Conservation (phyloP, 2,329 filamentous ascomycete genomes). For the Diaporthe ampelina region DNA sequence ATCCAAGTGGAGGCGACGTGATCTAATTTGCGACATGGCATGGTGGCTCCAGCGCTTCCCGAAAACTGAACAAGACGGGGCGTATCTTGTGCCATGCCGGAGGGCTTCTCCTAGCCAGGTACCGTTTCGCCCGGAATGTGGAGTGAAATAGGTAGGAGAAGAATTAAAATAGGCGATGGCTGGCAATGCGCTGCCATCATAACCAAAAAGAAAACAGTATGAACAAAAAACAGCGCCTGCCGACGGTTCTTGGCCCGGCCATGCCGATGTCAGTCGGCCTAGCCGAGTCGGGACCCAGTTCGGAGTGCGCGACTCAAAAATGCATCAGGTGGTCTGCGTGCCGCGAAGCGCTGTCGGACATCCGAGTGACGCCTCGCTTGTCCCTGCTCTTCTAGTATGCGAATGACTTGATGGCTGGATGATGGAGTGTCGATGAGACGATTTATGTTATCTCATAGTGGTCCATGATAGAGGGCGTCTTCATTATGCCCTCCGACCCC, state of each 20-base stretch:
- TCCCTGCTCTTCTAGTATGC: slow-evolving; percentile 23
- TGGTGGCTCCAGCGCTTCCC: slow-evolving; percentile 15
- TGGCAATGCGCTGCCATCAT: slow-evolving; percentile 1
- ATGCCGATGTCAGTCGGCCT: not conserved
- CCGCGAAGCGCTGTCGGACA: slow-evolving; percentile 20
- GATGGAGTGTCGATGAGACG: not conserved
- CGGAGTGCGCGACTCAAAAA: slow-evolving; percentile 29
- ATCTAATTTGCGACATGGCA: slow-evolving; percentile 6
- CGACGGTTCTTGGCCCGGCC: slow-evolving; percentile 16
- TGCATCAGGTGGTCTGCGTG: slow-evolving; percentile 30
- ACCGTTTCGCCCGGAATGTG: slow-evolving; percentile 22
- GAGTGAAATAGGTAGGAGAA: slow-evolving; percentile 10
- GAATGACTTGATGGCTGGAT: slow-evolving; percentile 15
- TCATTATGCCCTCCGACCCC: slow-evolving; percentile 31
- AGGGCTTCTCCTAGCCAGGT: slow-evolving; percentile 20
- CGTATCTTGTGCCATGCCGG: not conserved
- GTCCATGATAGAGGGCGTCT: slow-evolving; percentile 15
- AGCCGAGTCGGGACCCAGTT: slow-evolving; percentile 19
- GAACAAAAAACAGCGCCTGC: slow-evolving; percentile 27
- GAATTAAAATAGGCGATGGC: slow-evolving; percentile 13
- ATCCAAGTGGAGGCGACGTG: slow-evolving; percentile 12
- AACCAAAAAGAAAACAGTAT: slow-evolving; percentile 1
- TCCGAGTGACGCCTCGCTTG: slow-evolving; percentile 3
- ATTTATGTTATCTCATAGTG: slow-evolving; percentile 1
- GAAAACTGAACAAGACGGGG: slow-evolving; percentile 8